Conservation (phyloP, 2,329 filamentous ascomycete genomes). For the Fusarium anthophilum region DNA sequence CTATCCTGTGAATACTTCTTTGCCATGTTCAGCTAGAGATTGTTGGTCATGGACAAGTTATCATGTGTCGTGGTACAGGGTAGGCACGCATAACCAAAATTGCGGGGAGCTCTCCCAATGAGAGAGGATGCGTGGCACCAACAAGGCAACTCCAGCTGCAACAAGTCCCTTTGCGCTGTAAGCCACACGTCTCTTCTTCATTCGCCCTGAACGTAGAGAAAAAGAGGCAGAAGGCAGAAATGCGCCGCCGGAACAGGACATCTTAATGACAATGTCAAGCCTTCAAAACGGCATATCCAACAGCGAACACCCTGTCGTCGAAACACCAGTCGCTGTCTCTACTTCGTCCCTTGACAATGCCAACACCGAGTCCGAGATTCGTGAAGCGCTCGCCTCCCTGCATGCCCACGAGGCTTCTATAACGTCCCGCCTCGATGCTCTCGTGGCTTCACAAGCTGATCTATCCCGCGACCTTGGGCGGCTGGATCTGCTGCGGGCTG, state of each 20-base stretch:
- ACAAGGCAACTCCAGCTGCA: slow-evolving; percentile 24
- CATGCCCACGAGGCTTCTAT: slow-evolving; percentile 80
- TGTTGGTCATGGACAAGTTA: not conserved
- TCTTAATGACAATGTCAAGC: slow-evolving; percentile 58
- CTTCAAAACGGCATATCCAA: slow-evolving; percentile 56
- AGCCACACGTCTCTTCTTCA: slow-evolving; percentile 22
- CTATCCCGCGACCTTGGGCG: slow-evolving; percentile 87
- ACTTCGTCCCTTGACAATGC: slow-evolving; percentile 69
- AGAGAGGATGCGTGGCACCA: slow-evolving; percentile 41
- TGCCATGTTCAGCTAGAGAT: not conserved
- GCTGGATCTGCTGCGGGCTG: slow-evolving; percentile 87
- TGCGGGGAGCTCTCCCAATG: slow-evolving; percentile 32
- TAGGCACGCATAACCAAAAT: slow-evolving; percentile 14
- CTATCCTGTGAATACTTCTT: too few species aligned
- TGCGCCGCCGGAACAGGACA: slow-evolving; percentile 53
- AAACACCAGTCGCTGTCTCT: slow-evolving; percentile 28
- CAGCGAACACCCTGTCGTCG: slow-evolving; percentile 45
- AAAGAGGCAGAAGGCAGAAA: slow-evolving; percentile 48
- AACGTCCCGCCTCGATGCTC: slow-evolving; percentile 76
- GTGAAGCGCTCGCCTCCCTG: slow-evolving; percentile 77
- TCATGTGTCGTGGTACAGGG: slow-evolving; percentile 22
- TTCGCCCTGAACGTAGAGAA: slow-evolving; percentile 20
- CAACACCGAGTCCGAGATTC: slow-evolving; percentile 80
- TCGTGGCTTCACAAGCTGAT: slow-evolving; percentile 85
- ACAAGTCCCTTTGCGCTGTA: slow-evolving; percentile 23